Conservation (phyloP, 257 asterid genomes). For the Oldenlandia corymbosa region DNA sequence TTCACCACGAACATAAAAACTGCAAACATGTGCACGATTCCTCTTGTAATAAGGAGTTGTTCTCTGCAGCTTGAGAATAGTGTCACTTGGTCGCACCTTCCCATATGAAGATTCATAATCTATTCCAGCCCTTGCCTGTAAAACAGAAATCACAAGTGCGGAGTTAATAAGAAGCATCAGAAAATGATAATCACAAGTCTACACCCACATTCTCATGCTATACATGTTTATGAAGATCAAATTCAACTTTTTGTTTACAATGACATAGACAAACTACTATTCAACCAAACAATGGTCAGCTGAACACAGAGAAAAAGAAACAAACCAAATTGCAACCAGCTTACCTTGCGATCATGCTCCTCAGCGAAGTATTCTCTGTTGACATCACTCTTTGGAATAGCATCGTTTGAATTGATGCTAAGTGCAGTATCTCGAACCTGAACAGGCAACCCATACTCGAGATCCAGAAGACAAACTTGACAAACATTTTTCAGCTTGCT, state of each 20-base stretch:
- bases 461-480: slow-evolving; percentile 97
- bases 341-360: slow-evolving; percentile 96
- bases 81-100: slow-evolving; percentile 81
- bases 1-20: slow-evolving; percentile 91
- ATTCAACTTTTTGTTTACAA: neutral
- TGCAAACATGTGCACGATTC: slow-evolving; percentile 95
- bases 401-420: slow-evolving; percentile 74
- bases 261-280: neutral
- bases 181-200: neutral
- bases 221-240: neutral
- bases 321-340: slow-evolving; percentile 9
- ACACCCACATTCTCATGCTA: neutral
- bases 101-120: slow-evolving; percentile 96
- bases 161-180: neutral
- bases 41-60: slow-evolving; percentile 94
- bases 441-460: slow-evolving; percentile 94
- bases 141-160: slow-evolving; percentile 4
- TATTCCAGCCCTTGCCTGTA: slow-evolving; percentile 96
- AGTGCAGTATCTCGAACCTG: slow-evolving; percentile 97
- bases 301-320: neutral
- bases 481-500: slow-evolving; percentile 96
- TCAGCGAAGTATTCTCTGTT: slow-evolving; percentile 92
- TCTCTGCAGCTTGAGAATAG: slow-evolving; percentile 92
- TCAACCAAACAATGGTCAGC: neutral
- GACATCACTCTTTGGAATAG: slow-evolving; percentile 97